phyloP scores from a whole-genome alignment of 306 rosid genomes.

The Dryas alaskensis region DNA sequence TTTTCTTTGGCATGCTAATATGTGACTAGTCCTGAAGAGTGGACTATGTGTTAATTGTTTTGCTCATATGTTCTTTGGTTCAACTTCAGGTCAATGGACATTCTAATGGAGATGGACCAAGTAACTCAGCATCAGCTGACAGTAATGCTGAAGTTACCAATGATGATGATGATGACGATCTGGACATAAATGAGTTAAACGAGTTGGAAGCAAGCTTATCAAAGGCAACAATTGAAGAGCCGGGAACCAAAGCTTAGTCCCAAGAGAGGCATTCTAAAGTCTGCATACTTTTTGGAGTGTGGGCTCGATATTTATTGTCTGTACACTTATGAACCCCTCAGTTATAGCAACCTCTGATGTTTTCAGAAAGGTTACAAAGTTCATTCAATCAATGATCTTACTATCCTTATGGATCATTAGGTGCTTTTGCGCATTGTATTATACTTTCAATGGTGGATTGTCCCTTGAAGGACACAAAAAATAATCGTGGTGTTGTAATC shows the following conservation, averaged over 20 bases:
- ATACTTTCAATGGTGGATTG: not conserved
- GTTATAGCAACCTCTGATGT: not conserved
- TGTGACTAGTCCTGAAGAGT: not conserved
- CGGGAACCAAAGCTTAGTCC: not conserved
- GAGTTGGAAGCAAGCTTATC: constrained; percentile 59
- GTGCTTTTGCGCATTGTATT: not conserved
- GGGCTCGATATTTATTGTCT: not conserved
- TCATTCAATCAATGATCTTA: not conserved
- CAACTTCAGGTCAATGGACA: constrained; percentile 7
- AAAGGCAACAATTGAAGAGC: constrained; percentile 39
- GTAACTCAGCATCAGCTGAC: constrained; percentile 37
- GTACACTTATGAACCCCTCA: not conserved
- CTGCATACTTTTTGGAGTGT: not conserved
- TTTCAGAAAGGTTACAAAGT: not conserved
- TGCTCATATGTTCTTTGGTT: not conserved
- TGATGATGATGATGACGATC: constrained; percentile 39
- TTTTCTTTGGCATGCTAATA: not conserved
- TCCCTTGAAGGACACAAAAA: not conserved
- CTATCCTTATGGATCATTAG: not conserved
- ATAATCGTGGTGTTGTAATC: not conserved
- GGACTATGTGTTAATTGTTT: not conserved
- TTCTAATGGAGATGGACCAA: constrained; percentile 19
- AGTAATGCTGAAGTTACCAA: constrained; percentile 22
- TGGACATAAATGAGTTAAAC: constrained; percentile 52
- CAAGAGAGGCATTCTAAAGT: not conserved